phyloP scores from a whole-genome alignment of 2,329 filamentous ascomycete species.

The Colletotrichum sp. region DNA sequence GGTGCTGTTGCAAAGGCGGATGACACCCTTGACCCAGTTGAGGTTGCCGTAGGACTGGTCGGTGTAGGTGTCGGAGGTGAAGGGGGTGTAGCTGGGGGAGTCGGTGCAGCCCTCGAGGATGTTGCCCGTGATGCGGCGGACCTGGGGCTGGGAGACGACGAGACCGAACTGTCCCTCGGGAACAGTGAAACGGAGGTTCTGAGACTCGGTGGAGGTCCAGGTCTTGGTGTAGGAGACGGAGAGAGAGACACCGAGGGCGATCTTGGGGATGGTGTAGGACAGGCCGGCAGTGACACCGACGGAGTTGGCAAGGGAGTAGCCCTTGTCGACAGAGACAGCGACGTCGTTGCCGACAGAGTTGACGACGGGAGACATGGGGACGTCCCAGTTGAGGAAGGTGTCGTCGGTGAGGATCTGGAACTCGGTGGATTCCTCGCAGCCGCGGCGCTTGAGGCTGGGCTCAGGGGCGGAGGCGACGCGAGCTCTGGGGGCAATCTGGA shows the following conservation, averaged over 20 bases:
- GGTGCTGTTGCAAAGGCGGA: conserved; percentile 40
- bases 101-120: conserved; percentile 39
- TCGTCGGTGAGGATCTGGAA: conserved; percentile 27
- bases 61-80: conserved; percentile 38
- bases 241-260: conserved; percentile 26
- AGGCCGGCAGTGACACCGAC: conserved; percentile 28
- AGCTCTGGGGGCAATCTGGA: conserved; percentile 2
- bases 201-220: conserved; percentile 37
- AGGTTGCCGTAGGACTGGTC: conserved; percentile 35
- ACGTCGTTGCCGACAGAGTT: conserved; percentile 31
- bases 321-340: conserved; percentile 34
- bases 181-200: conserved; percentile 34
- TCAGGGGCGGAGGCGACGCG: not conserved
- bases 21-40: conserved; percentile 44
- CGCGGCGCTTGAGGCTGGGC: not conserved
- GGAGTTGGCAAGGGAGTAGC: conserved; percentile 37
- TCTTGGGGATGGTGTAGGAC: conserved; percentile 27
- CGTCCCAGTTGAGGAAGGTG: conserved; percentile 43
- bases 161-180: conserved; percentile 41
- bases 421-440: conserved; percentile 26
- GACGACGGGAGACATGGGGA: conserved; percentile 39
- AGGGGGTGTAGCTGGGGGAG: conserved; percentile 27
- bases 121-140: conserved; percentile 37
- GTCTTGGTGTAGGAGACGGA: conserved; percentile 26
- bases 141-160: conserved; percentile 41